Evolutionary conservation across 139 green algal genomes (phyloP).

Genomic region (Chlamydomonas incerta): DNA sequence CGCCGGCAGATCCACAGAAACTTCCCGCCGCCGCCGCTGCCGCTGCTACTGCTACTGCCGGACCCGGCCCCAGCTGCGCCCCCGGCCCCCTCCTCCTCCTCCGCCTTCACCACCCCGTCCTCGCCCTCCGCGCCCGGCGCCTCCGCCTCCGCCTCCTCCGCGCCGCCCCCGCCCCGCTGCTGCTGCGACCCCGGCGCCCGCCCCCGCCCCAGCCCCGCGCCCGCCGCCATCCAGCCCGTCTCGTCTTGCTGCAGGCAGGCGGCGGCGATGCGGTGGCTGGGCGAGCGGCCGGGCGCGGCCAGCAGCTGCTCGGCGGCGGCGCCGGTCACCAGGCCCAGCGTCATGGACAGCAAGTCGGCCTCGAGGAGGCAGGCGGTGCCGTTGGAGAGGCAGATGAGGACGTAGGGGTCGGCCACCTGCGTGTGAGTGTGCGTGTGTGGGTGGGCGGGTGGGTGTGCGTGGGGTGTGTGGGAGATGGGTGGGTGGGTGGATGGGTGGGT

Average conservation of each 20-base stretch:
- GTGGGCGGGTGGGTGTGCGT: too few relatives aligned
- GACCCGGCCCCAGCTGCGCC: too few relatives aligned
- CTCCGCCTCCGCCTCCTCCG: too few relatives aligned
- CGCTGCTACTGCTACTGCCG: not conserved
- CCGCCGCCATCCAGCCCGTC: conserved; percentile 60
- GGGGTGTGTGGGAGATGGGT: not conserved
- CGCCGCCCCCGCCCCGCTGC: too few relatives aligned
- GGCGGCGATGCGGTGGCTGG: conserved; percentile 45
- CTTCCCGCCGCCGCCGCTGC: not conserved
- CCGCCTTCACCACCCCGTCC: not conserved
- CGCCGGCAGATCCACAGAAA: conserved; percentile 42
- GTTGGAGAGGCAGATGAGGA: conserved; percentile 72
- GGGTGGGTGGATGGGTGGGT: not conserved
- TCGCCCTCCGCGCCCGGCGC: not conserved
- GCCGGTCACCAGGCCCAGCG: not conserved
- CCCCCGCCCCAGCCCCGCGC: too few relatives aligned
- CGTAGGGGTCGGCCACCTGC: conserved; percentile 71
- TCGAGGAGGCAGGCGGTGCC: conserved; percentile 62
- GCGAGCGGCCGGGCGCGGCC: not conserved
- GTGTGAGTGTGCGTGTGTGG: not conserved
- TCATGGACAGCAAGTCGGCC: conserved; percentile 19
- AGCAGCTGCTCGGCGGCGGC: conserved; percentile 24
- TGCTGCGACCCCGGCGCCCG: too few relatives aligned
- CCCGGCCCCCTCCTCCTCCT: not conserved
- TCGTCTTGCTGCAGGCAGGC: conserved; percentile 68